phyloP scores from a whole-genome alignment of 306 rosid species.

The Astragalus membranaceus region DNA sequence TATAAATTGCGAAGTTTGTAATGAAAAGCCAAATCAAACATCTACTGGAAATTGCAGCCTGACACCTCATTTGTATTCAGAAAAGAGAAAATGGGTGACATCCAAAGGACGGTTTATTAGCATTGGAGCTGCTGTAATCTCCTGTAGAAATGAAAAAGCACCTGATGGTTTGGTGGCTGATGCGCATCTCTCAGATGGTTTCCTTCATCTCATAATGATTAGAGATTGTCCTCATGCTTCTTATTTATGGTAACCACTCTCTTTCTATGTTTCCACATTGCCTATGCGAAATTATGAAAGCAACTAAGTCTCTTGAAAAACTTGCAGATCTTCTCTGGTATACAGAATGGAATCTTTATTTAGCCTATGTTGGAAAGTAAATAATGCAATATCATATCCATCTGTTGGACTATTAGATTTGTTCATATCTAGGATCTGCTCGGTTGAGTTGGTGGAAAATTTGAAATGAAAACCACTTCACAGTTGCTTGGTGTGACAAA shows the following conservation, averaged over 20 bases:
- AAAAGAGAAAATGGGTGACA: slow-evolving; percentile 57
- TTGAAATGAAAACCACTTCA: background rate
- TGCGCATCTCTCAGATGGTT: slow-evolving; percentile 95
- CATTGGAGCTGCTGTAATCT: slow-evolving; percentile 87
- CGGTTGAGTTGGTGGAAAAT: background rate
- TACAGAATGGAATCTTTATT: background rate
- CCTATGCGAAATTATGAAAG: background rate
- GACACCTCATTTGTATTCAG: slow-evolving; percentile 36
- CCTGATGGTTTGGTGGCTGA: slow-evolving; percentile 97
- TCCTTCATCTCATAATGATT: slow-evolving; percentile 77
- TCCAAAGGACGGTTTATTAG: slow-evolving; percentile 79
- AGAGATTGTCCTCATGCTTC: slow-evolving; percentile 74
- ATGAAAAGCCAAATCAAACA: slow-evolving; percentile 25
- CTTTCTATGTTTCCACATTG: background rate
- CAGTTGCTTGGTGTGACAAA: background rate
- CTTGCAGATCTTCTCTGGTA: background rate
- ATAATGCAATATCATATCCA: background rate
- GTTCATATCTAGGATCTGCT: background rate
- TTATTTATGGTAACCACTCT: slow-evolving; percentile 59
- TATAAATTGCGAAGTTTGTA: slow-evolving; percentile 64
- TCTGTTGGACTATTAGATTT: background rate
- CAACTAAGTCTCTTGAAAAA: background rate
- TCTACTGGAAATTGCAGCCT: slow-evolving; percentile 22
- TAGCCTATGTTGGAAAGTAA: background rate
- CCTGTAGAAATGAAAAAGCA: slow-evolving; percentile 83